Evolutionary conservation across 768 basidiomycete genomes (phyloP), one percentile per base, ranked within the genome.

Genomic region (Leccinum subtestaceum): DNA sequence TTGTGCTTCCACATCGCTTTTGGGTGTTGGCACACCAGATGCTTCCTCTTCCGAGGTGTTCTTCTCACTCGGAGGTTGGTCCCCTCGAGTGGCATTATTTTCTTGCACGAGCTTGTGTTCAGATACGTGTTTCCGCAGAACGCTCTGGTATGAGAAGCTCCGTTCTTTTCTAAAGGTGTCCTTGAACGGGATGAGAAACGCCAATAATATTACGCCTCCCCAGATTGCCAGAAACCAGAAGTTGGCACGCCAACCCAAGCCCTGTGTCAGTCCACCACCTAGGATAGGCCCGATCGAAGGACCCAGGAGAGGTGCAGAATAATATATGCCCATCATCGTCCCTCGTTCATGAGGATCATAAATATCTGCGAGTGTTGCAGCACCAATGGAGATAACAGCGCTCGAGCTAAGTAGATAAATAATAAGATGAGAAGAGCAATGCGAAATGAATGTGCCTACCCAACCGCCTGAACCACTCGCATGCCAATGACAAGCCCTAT

Each of bases 151-250:
- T 1, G 84, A 79, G 15, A 89, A 72, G 57, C 93, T 95, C 38
- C 95, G 85, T 66, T 95, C 91, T 60, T 80, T 79, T 32, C 94
- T 82, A 75, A 91, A 95, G 0, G 92, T 93, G 67, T 97, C 93
- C 56, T 81, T 82, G 77, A 94, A 91, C 66, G 87, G 74, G n/a
- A 87, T 69, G 34, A 89, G 58, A 71, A 92, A 91, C 15, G 79
- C 74, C 21, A 82, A 40, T 57, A 84, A 76, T 56, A 80, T 82
- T 13, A 78, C 47, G 0, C 84, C 85, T 5, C 83, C 82, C 62
- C 86, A 80, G 29, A 88, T 86, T 2, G 82, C 77, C 36, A 95
- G 78, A 69, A 95, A 93, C 84, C 90, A 95, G 73, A 96, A 93
- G 1, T 89, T 83, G 1, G 88, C 85, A 34, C 93, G 83, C 95